Base-by-base conservation (phyloP, 1,284 basidiomycete genomes). In the Grifola frondosa region DNA sequence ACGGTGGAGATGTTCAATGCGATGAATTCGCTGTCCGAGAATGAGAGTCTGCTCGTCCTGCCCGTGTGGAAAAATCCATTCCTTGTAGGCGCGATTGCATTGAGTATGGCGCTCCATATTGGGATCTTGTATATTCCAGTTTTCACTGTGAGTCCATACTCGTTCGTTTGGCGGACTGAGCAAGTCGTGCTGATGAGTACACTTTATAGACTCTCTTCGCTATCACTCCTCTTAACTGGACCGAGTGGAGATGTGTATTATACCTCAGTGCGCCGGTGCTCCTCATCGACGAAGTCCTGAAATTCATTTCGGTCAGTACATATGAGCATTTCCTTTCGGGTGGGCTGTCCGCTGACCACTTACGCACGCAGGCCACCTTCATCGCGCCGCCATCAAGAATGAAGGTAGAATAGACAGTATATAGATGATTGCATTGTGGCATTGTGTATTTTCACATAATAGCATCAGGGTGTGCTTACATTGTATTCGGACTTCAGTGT, bases 1-100 rank as follows among this genome's bases (percentile, higher is more conserved):
- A 88, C 84, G 10, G 79, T 99, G 42, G 97, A 99, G 70, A 99
- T 99, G 97, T 94, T 97, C 73, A 99, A 99, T 71, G 96, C 96
- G 16, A 93, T 97, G 83, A 98, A 98, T 68, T 97, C 95, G 41
- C 75, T 99, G 26, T 94, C 90, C n/a, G 97, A 99, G 70, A 97
- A 97, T 64, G 96, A 98, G 71, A 92, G 88, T 51, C 68, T 99
- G 52, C 68, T 99, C 37, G 79, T 79, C 16, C 74, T 98, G 33
- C 94, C 96, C 2, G 68, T 97, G 13, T 97, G 95, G 93, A 87
- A 85, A 65, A 99, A 99, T 65, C 83, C 82, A 42, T 97, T 88
- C 76, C 81, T 99, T 17, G 89, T 95, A 37, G 89, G 66, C 15
- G 91, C 92, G 12, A 93, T 98, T 59, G 68, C 83, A 17, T 71